phyloP scores from a whole-genome alignment of 345 rosid species.

The Nephelium lappaceum region DNA sequence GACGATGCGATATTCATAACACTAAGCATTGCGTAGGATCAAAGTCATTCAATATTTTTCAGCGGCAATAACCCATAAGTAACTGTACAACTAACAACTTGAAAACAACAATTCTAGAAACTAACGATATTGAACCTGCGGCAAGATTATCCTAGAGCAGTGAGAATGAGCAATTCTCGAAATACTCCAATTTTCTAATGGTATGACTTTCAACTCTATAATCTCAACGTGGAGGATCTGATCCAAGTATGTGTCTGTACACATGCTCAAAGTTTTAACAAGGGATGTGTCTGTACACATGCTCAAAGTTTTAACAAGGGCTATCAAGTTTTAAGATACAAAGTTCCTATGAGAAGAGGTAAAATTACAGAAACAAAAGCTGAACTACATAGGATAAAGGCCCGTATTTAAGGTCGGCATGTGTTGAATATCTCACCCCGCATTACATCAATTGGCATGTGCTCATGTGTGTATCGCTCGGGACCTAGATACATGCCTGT shows the following conservation, averaged over 20 bases:
- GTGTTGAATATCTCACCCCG: conserved; percentile 85
- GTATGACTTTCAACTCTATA: too few relatives aligned
- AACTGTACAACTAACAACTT: neutral
- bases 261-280: neutral
- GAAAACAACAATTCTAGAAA: neutral
- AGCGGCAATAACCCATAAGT: neutral
- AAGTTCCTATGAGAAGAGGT: neutral
- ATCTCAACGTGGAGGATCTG: neutral
- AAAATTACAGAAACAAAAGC: neutral
- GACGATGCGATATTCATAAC: neutral
- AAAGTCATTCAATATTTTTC: neutral
- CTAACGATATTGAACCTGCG: neutral
- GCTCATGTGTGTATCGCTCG: conserved; percentile 86
- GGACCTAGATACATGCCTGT: conserved; percentile 87
- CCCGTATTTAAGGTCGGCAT: conserved; percentile 35
- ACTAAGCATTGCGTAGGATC: neutral
- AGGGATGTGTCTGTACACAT: conserved; percentile 7
- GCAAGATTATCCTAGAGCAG: neutral
- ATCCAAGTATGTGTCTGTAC: conserved; percentile 1
- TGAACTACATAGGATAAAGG: neutral
- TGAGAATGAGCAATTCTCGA: neutral
- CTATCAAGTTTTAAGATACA: neutral
- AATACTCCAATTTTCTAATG: neutral
- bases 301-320: neutral
- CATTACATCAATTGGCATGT: conserved; percentile 80